Evolutionary conservation across 2,329 filamentous ascomycete genomes (phyloP).

Genomic region (Aspergillus clavatus): DNA sequence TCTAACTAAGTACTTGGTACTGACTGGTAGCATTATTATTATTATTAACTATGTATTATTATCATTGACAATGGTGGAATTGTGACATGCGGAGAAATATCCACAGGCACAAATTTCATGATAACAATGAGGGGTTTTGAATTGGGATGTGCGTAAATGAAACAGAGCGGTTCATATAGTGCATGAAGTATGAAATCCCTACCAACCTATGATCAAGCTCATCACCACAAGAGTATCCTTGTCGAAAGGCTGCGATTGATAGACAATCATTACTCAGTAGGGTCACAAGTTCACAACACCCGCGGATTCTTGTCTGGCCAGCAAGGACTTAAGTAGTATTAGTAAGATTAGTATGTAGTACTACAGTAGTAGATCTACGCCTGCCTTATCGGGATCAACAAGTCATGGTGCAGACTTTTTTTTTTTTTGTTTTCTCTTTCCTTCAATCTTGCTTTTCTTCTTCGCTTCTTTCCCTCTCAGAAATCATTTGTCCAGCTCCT

Average conservation of each 20-base stretch:
- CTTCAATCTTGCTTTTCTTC: background rate
- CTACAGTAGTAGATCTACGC: conserved; percentile 1
- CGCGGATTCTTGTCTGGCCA: background rate
- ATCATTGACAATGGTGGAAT: too few relatives aligned
- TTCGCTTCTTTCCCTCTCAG: background rate
- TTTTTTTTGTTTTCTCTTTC: background rate
- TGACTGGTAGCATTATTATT: too few relatives aligned
- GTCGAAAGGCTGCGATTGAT: too few relatives aligned
- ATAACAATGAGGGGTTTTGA: background rate
- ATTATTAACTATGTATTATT: too few relatives aligned
- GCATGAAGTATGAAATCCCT: too few relatives aligned
- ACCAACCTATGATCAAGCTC: too few relatives aligned
- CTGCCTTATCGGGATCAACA: background rate
- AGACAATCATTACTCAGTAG: background rate
- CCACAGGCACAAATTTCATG: background rate
- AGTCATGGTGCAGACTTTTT: background rate
- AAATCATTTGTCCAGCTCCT: too few relatives aligned
- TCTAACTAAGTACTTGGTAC: too few relatives aligned
- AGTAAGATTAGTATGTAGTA: background rate
- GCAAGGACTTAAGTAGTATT: too few relatives aligned
- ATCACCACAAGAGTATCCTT: too few relatives aligned
- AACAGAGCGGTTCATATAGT: too few relatives aligned
- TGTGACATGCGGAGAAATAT: background rate
- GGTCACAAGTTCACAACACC: conserved; percentile 1
- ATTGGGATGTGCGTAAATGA: too few relatives aligned